Evolutionary conservation across 2,329 filamentous ascomycete species (phyloP).

Genomic region (Pseudocercospora fuligena): DNA sequence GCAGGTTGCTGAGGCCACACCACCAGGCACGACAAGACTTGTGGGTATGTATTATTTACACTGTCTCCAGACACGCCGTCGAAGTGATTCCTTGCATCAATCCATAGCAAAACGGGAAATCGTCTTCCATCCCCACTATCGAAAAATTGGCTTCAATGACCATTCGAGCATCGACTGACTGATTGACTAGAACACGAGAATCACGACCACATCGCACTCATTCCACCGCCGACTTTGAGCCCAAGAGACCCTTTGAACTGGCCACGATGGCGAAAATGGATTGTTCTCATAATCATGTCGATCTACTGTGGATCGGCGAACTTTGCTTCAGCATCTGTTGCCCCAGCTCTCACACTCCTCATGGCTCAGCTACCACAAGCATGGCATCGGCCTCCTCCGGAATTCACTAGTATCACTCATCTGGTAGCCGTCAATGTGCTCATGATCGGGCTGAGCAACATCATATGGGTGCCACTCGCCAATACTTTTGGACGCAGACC

Average conservation of each 20-base stretch:
- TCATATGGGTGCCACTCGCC: conserved; percentile 49
- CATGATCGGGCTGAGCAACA: conserved; percentile 45
- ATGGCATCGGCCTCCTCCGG: conserved; percentile 35
- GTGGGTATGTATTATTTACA: conserved; percentile 40
- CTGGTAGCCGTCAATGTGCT: conserved; percentile 47
- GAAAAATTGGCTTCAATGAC: neutral
- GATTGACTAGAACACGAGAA: conserved; percentile 35
- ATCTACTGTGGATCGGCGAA: conserved; percentile 46
- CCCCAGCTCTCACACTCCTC: conserved; percentile 44
- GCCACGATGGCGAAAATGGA: conserved; percentile 43
- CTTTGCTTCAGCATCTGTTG: conserved; percentile 43
- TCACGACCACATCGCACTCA: conserved; percentile 44
- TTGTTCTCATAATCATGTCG: conserved; percentile 45
- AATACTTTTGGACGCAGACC: conserved; percentile 49
- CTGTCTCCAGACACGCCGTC: neutral
- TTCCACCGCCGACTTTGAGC: conserved; percentile 46
- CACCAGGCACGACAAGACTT: conserved; percentile 47
- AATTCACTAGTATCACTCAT: conserved; percentile 42
- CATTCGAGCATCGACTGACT: neutral
- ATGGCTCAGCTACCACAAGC: conserved; percentile 14
- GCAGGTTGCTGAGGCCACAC: conserved; percentile 45
- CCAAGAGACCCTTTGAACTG: conserved; percentile 50
- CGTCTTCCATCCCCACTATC: no score
- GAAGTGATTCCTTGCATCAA: neutral
- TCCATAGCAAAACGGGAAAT: neutral